phyloP scores from a whole-genome alignment of 148 eudicot species.

The Silene latifolia region DNA sequence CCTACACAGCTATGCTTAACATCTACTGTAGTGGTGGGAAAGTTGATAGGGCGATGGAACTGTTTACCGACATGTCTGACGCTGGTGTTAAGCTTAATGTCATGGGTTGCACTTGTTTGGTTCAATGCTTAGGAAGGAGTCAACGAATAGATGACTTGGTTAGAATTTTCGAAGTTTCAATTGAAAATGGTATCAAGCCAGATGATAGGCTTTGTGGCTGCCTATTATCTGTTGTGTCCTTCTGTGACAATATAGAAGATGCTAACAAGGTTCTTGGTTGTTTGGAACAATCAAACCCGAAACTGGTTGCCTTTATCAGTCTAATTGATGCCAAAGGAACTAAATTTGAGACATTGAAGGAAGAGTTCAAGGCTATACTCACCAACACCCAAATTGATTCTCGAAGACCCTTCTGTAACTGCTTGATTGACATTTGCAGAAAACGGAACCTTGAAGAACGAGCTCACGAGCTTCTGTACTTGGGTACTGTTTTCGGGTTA shows the following conservation, averaged over 20 bases:
- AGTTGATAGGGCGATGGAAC: constrained; percentile 72
- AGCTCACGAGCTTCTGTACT: constrained; percentile 84
- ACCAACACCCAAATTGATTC: constrained; percentile 58
- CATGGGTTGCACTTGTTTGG: constrained; percentile 92
- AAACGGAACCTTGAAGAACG: constrained; percentile 52
- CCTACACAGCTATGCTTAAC: constrained; percentile 92
- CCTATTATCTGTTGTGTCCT: constrained; percentile 74
- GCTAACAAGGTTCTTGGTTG: constrained; percentile 52
- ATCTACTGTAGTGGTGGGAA: constrained; percentile 82
- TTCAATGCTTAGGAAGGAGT: constrained; percentile 86
- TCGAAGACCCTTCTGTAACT: constrained; percentile 85
- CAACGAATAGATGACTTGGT: constrained; percentile 72
- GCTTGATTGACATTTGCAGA: constrained; percentile 88
- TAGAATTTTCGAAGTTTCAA: constrained; percentile 50
- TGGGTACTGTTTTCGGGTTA: constrained; percentile 65
- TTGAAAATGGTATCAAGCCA: constrained; percentile 62
- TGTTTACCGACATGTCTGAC: constrained; percentile 70
- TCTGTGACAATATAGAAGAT: constrained; percentile 56
- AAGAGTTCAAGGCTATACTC: constrained; percentile 58
- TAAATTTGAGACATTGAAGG: constrained; percentile 53
- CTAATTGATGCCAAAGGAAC: constrained; percentile 37
- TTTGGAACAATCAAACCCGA: constrained; percentile 63
- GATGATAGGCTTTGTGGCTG: constrained; percentile 92
- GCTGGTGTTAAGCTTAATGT: constrained; percentile 62
- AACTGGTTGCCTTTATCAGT: constrained; percentile 52